These are phyloP conservation scores for Rhizomucor miehei DNA, from an alignment of 371 early-diverging fungal genomes.

Conservation along the genomic window DNA sequence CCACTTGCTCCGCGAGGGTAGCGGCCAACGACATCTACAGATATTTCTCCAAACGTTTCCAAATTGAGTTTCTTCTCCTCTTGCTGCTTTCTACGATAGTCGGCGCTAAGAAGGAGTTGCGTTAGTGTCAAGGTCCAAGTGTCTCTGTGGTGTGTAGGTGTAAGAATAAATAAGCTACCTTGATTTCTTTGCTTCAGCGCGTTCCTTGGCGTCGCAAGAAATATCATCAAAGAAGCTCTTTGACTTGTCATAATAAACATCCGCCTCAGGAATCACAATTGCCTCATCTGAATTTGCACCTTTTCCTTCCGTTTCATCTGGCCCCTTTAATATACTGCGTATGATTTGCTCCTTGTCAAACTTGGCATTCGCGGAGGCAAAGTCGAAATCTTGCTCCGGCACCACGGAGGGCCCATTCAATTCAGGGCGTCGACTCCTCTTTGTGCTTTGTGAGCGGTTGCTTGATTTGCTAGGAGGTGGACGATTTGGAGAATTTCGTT, in stretches of 20 bases:
- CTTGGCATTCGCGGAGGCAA: slow-evolving; percentile 86
- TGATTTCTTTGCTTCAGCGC: slow-evolving; percentile 37
- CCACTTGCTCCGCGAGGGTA: slow-evolving; percentile 2
- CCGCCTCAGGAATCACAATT: slow-evolving; percentile 46
- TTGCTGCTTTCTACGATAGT: slow-evolving; percentile 64
- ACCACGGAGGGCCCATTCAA: slow-evolving; percentile 1
- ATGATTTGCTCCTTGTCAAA: slow-evolving; percentile 81
- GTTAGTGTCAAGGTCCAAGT: too few relatives aligned
- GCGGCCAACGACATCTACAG: slow-evolving; percentile 47
- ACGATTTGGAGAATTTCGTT: neutral
- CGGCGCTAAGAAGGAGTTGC: neutral
- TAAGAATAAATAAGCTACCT: slow-evolving; percentile 5
- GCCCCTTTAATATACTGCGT: slow-evolving; percentile 61
- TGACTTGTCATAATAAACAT: slow-evolving; percentile 56
- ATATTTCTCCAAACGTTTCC: slow-evolving; percentile 88
- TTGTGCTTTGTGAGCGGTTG: neutral
- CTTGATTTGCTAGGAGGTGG: neutral
- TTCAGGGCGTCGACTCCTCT: neutral
- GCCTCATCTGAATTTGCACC: slow-evolving; percentile 29
- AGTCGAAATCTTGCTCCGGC: slow-evolving; percentile 87
- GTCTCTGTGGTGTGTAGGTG: too few relatives aligned
- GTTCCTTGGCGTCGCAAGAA: slow-evolving; percentile 88
- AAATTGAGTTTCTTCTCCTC: slow-evolving; percentile 81
- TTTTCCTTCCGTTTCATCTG: neutral
- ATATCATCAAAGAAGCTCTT: slow-evolving; percentile 93